Base-by-base conservation (phyloP, 2,329 filamentous ascomycete species). In the Penicillium sp. region DNA sequence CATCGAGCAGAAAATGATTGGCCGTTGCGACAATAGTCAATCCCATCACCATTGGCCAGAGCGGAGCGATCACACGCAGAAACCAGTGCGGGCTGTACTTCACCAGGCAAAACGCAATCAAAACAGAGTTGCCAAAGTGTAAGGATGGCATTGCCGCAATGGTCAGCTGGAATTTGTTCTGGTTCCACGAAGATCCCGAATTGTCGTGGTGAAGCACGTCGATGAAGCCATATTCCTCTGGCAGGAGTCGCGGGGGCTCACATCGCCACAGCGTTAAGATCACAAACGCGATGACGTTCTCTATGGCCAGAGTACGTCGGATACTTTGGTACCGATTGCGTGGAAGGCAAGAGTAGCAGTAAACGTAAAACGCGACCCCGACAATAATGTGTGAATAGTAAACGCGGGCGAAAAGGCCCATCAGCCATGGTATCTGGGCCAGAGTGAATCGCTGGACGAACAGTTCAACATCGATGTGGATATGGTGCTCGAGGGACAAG, bases 1-100 rank as follows among this genome's bases (percentile, higher is more conserved):
- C 80, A 57, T 85, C 82, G 3, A 86, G 74, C 35, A 85, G 69
- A 59, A 83, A 77, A 62, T 85, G 81, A 57, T 85, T 84, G 28
- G 81, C 81, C 0, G 81, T 84, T 4, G 81, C 78, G 14, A 84
- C 71, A 50, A 85, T 84, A 18, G 80, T 81, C 5, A 76, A 23
- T 3, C 45, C 51, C 71, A 74, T 74, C 7, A 61, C 54, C 3
- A 56, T 35, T 1, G 70, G 70, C 71, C 71, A 74, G 2, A 73
- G 37, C 2, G 64, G 64, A 1, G 68, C 70, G 1, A 73, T 16
- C 0, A 56, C 4, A 0, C 67, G 49, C 8, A 73, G 43, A 7
- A 57, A 38, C 7, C 54, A 49, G 41, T 74, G 71, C 1, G 69
- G 70, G 7, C 68, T 68, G 48, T 67, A 73, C 6, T 53, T 62